Percentiles rank a stretch among this genome's conserved stretches.
phyloP scores from a whole-genome alignment of 2,329 filamentous ascomycete genomes.

The Coleophoma crateriformis region DNA sequence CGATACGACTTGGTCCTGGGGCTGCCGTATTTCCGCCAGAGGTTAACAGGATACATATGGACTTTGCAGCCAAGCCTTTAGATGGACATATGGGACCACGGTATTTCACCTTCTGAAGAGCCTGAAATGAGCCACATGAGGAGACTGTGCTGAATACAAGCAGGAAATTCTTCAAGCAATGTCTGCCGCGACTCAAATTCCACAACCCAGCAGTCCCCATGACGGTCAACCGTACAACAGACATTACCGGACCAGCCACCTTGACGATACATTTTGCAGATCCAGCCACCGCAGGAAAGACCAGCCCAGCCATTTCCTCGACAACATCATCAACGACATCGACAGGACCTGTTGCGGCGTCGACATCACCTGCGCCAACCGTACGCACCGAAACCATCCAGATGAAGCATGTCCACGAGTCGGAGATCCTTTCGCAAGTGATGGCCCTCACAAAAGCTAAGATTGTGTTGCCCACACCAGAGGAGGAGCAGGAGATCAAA shows the following conservation, averaged over 20 bases:
- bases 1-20: conserved; percentile 74
- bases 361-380: conserved; percentile 35
- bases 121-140: no score
- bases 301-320: conserved; percentile 18
- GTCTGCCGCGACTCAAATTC: conserved; percentile 84
- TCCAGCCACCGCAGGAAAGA: conserved; percentile 5
- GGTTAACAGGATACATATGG: conserved; percentile 69
- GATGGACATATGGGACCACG: conserved; percentile 68
- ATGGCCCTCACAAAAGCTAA: conserved; percentile 57
- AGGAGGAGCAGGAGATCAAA: conserved; percentile 54
- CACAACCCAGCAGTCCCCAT: conserved; percentile 86
- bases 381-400: conserved; percentile 47
- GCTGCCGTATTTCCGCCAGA: conserved; percentile 75
- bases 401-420: conserved; percentile 57
- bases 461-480: conserved; percentile 47
- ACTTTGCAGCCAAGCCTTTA: conserved; percentile 57
- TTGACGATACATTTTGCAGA: conserved; percentile 61
- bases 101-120: conserved; percentile 35
- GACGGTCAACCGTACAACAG: conserved; percentile 65
- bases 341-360: conserved; percentile 24
- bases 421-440: conserved; percentile 58
- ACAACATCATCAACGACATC: conserved; percentile 42
- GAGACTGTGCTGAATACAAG: no score
- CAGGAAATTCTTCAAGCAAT: conserved; percentile 85
- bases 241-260: conserved; percentile 50